phyloP scores from a whole-genome alignment of 371 early-diverging fungal genomes.

The Mucor lusitanicus region DNA sequence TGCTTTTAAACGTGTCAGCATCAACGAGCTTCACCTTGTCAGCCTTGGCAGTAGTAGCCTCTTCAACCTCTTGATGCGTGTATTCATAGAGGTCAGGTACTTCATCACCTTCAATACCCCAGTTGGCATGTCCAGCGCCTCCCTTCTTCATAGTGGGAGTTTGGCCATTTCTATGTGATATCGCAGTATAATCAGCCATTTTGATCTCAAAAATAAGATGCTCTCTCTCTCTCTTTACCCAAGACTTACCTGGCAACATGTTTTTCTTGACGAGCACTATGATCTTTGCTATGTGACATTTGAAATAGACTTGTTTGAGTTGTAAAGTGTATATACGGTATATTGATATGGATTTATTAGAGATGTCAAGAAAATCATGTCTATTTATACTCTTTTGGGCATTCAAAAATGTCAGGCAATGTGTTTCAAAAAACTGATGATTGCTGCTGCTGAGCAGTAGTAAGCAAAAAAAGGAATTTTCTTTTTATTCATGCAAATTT shows the following conservation, averaged over 20 bases:
- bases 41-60: background rate
- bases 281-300: constrained; percentile 24
- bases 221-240: too few species aligned
- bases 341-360: background rate
- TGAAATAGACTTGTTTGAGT: background rate
- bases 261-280: constrained; percentile 18
- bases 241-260: constrained; percentile 24
- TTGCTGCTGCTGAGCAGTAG: background rate
- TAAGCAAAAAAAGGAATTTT: background rate
- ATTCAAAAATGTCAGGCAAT: background rate
- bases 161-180: constrained; percentile 14
- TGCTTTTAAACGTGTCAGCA: constrained; percentile 4
- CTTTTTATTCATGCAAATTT: background rate
- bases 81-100: constrained; percentile 6
- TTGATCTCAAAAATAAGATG: background rate
- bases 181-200: background rate
- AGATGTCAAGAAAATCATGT: background rate
- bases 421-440: too few species aligned
- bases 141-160: constrained; percentile 7
- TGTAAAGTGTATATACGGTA: too few species aligned
- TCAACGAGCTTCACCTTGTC: constrained; percentile 10
- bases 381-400: background rate
- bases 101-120: constrained; percentile 20
- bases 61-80: background rate
- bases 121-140: constrained; percentile 17